These are phyloP conservation scores for Nakaseomyces nivariensis DNA, from an alignment of 1,139 yeast genomes.

Conservation along the genomic window DNA sequence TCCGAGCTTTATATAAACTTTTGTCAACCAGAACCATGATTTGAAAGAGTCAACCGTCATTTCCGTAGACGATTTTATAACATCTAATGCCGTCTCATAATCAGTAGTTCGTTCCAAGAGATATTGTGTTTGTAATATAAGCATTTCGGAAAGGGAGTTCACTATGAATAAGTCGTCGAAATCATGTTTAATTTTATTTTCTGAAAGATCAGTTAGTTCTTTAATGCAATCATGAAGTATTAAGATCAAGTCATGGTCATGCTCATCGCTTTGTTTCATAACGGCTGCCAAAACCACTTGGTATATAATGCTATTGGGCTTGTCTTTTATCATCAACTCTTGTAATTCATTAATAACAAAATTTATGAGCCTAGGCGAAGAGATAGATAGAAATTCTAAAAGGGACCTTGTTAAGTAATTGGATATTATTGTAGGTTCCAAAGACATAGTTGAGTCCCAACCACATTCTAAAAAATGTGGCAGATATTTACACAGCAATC, in stretches of 20 bases:
- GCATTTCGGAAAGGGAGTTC: conserved; percentile 16
- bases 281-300: conserved; percentile 36
- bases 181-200: background rate
- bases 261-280: conserved; percentile 8
- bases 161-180: conserved; percentile 3
- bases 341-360: conserved; percentile 47
- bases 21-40: conserved; percentile 69
- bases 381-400: conserved; percentile 49
- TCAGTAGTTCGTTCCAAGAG: conserved; percentile 50
- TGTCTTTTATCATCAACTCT: conserved; percentile 35
- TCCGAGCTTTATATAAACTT: conserved; percentile 57
- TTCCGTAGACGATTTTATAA: conserved; percentile 66
- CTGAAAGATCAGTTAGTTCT: background rate
- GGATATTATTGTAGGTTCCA: conserved; percentile 44
- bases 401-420: conserved; percentile 76
- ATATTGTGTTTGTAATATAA: conserved; percentile 59
- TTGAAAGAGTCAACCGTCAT: conserved; percentile 77
- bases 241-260: background rate
- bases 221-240: background rate
- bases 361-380: conserved; percentile 44
- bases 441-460: conserved; percentile 54
- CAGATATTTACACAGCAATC: conserved; percentile 52
- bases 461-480: conserved; percentile 60
- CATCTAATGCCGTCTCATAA: conserved; percentile 59
- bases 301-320: conserved; percentile 46